These are phyloP conservation scores for Botrytis sinoallii DNA, from an alignment of 2,329 filamentous ascomycete species.

Conservation along the genomic window DNA sequence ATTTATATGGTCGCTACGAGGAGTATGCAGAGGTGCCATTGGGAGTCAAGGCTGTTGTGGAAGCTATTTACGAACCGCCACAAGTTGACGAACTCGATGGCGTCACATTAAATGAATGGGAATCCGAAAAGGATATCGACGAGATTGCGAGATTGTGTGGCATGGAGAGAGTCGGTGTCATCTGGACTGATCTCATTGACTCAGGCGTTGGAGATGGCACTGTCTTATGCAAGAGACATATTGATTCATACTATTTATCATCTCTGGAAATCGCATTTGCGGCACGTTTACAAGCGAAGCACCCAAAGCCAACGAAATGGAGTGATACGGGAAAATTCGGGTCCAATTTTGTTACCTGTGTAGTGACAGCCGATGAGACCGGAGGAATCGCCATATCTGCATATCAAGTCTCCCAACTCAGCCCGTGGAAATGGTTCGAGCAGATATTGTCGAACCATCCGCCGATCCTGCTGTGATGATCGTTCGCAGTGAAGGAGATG, in stretches of 20 bases:
- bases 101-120: slow-evolving; percentile 79
- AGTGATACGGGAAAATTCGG: slow-evolving; percentile 92
- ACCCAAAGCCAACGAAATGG: slow-evolving; percentile 93
- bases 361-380: slow-evolving; percentile 87
- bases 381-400: slow-evolving; percentile 85
- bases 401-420: slow-evolving; percentile 93
- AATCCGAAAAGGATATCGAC: slow-evolving; percentile 78
- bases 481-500: slow-evolving; percentile 84
- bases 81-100: slow-evolving; percentile 88
- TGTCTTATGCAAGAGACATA: slow-evolving; percentile 91
- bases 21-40: slow-evolving; percentile 92
- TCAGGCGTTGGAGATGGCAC: slow-evolving; percentile 76
- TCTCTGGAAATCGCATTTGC: slow-evolving; percentile 91
- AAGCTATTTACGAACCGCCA: slow-evolving; percentile 95
- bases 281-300: slow-evolving; percentile 78
- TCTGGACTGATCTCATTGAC: slow-evolving; percentile 90
- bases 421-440: slow-evolving; percentile 96
- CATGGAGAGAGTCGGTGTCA: slow-evolving; percentile 83
- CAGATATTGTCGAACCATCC: slow-evolving; percentile 91
- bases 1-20: slow-evolving; percentile 84
- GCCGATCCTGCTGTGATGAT: slow-evolving; percentile 93
- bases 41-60: slow-evolving; percentile 90
- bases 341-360: slow-evolving; percentile 94
- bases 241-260: slow-evolving; percentile 86
- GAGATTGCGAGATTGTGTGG: slow-evolving; percentile 79